These are phyloP conservation scores for Brassica hybrid DNA, from an alignment of 441 rosid species.

Conservation along the genomic window DNA sequence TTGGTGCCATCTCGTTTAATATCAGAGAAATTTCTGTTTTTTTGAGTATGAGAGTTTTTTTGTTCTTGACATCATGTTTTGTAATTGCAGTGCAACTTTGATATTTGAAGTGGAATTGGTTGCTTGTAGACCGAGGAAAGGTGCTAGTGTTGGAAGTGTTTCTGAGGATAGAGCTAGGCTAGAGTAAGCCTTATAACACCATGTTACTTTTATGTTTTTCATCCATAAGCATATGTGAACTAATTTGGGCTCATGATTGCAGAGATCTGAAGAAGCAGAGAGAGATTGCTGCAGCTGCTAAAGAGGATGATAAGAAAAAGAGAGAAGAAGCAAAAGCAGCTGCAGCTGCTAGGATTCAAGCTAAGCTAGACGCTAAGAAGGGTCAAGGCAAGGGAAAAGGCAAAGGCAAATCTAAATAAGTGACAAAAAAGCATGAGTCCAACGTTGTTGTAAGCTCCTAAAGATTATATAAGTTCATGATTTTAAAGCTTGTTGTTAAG, in stretches of 20 bases:
- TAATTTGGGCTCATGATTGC: conserved; percentile 15
- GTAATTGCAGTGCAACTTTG: conserved; percentile 71
- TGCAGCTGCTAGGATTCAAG: conserved; percentile 89
- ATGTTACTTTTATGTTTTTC: no score
- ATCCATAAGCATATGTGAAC: no score
- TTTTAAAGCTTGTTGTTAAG: background rate
- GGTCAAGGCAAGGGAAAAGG: conserved; percentile 88
- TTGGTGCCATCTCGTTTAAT: background rate
- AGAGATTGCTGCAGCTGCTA: conserved; percentile 73
- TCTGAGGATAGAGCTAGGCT: conserved; percentile 94
- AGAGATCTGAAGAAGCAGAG: conserved; percentile 97
- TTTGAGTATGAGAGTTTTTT: background rate
- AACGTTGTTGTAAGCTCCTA: background rate
- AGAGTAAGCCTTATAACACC: conserved; percentile 62
- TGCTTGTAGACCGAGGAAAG: conserved; percentile 86
- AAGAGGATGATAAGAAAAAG: conserved; percentile 89
- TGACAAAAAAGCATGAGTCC: background rate
- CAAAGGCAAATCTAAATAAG: conserved; percentile 61
- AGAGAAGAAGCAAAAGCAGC: conserved; percentile 97
- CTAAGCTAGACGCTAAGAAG: conserved; percentile 86
- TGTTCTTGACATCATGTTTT: background rate
- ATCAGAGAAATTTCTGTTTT: background rate
- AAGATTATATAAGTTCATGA: conserved; percentile 13
- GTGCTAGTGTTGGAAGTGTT: conserved; percentile 68
- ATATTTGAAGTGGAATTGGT: conserved; percentile 86